Evolutionary conservation across 768 basidiomycete species (phyloP).

Genomic region (Astraeus odoratus): DNA sequence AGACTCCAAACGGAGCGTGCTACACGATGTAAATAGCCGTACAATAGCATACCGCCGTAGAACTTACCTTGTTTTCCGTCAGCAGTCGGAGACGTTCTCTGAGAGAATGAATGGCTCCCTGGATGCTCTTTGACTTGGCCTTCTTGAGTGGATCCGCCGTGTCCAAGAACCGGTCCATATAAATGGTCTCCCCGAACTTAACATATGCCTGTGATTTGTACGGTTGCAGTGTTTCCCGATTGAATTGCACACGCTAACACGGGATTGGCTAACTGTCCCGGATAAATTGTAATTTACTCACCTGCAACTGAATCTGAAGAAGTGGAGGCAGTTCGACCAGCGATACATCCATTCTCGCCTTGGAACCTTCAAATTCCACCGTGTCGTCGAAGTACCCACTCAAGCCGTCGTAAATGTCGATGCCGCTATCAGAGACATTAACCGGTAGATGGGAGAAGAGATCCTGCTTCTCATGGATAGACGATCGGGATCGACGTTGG

Average conservation of each 20-base stretch:
- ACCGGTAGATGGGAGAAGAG: slow-evolving; percentile 91
- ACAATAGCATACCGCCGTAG: background rate
- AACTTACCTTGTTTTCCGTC: slow-evolving; percentile 62
- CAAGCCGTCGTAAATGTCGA: slow-evolving; percentile 91
- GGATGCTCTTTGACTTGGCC: slow-evolving; percentile 60
- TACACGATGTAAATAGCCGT: slow-evolving; percentile 19
- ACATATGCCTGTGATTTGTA: slow-evolving; percentile 97
- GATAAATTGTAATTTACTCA: slow-evolving; percentile 26
- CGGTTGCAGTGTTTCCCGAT: slow-evolving; percentile 82
- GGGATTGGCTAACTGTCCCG: slow-evolving; percentile 6
- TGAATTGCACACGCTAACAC: slow-evolving; percentile 83
- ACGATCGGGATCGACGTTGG: slow-evolving; percentile 37
- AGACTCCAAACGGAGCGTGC: slow-evolving; percentile 55
- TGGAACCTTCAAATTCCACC: slow-evolving; percentile 82
- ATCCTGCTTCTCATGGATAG: slow-evolving; percentile 82
- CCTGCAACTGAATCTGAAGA: slow-evolving; percentile 94
- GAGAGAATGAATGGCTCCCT: slow-evolving; percentile 52
- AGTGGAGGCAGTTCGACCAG: slow-evolving; percentile 84
- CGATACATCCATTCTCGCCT: slow-evolving; percentile 81
- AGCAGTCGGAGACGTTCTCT: slow-evolving; percentile 65
- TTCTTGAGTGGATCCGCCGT: slow-evolving; percentile 67
- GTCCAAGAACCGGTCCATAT: slow-evolving; percentile 89
- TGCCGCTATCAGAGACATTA: slow-evolving; percentile 83
- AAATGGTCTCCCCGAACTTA: slow-evolving; percentile 79
- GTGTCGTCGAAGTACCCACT: slow-evolving; percentile 86